Base-by-base conservation (phyloP, 345 rosid genomes). In the Clarkia xantiana region DNA sequence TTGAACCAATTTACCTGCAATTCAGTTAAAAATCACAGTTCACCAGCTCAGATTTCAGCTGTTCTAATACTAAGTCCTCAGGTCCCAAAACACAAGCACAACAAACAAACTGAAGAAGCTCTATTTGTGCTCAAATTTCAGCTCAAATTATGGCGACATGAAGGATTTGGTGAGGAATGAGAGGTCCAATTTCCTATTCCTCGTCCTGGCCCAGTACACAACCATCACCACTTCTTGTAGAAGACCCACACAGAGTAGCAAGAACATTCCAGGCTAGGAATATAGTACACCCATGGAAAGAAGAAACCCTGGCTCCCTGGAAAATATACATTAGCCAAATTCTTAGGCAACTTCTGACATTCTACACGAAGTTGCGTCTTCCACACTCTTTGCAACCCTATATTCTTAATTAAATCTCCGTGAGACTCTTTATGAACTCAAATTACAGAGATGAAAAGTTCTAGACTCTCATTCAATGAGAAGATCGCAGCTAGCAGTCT, bases 121-220 rank as follows among this genome's bases (percentile, higher is more conserved):
- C 56, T 46, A 38, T 13, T 44, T 56, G 47, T 36, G 45, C 22
- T 42, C 46, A 54, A n/a, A n/a, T n/a, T n/a, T n/a, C n/a, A n/a
- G n/a, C n/a, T n/a, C n/a, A 54, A 62, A 51, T 49, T 71, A 66
- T 57, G 73, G 59, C 48, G 67, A 61, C 18, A 67, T 68, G 53
- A 60, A n/a, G n/a, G n/a, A n/a, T n/a, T n/a, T n/a, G n/a, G n/a
- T n/a, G n/a, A 68, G 0, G 64, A 68, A 66, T 10, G 60, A 65
- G 68, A 61, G 53, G 10, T 34, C 60, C 51, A 60, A 45, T 59
- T 56, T 59, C 56, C 53, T 56, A 54, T 57, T 20, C 17, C 39
- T 11, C 60, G 64, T 47, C 57, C 64, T 51, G 6, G 49, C 49
- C 61, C 44, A 42, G 55, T 36, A 66, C 42, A 60, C 67, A 62